Base-by-base conservation (phyloP, 805 yeast species). In the Starmerella tilneyi region DNA sequence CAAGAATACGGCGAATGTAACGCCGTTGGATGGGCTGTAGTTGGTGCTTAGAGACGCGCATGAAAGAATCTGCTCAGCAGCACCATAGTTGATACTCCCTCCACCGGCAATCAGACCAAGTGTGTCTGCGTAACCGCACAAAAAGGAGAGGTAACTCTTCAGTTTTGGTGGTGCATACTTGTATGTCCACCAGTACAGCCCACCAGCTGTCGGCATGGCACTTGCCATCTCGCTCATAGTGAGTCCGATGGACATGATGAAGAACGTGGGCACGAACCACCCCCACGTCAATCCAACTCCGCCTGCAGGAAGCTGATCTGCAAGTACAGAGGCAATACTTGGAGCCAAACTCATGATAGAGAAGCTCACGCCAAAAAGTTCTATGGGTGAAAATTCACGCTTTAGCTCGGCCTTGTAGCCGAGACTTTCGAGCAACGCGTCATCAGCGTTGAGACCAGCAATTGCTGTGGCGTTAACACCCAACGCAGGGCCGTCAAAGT, bases 151-250 rank as follows among this genome's bases (percentile, higher is more conserved):
- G 0, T 78, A 75, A 19, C 73, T 72, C 9, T 58, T 54, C 46
- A 48, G 44, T 30, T 24, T 23, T 4, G 29, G 16, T 2, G 84
- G 85, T 20, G 86, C 75, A 58, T 75, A 81, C 56, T 76, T 71
- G 60, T 70, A 75, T 2, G 83, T 75, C 78, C 81, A 77, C 62
- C 74, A 77, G 57, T 78, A 81, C 31, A 81, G 65, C 8, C 88
- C 88, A 43, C 88, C 88, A 20, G 82, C 75, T 0, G 88, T 80
- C 28, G 89, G 88, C 54, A 78, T 72, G 2, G 84, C 74, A 22
- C 79, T 72, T 1, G 81, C 83, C 54, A 79, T 61, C 54, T 78
- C 81, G 2, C 83, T 70, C 77, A 81, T 75, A 12, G 79, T 68
- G 8, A 71, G 50, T 19, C 84, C 85, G 17, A 77, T 70, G 9